A percentile compares a stretch with the other conserved stretches of the same genome.
phyloP scores from a whole-genome alignment of 352 stramenopile genomes.

The Phytophthora fragariaefolia region DNA sequence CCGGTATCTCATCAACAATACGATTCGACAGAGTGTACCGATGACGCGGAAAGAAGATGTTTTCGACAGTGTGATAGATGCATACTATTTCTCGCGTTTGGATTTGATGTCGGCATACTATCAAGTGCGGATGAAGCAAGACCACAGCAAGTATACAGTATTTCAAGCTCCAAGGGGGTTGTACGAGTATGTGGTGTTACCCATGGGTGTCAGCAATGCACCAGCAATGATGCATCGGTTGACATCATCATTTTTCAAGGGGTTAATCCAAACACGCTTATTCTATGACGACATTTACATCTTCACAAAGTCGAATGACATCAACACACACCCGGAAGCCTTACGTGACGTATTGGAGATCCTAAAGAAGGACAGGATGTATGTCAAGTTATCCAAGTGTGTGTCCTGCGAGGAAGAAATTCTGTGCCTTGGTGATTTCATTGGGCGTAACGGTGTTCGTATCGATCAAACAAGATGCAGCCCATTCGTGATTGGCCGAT shows the following conservation, averaged over 20 bases:
- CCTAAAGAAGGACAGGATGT: slow-evolving; percentile 7
- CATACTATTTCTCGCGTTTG: no score
- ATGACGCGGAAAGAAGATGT: no score
- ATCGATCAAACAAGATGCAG: slow-evolving; percentile 23
- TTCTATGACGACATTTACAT: no score
- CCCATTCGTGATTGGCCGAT: slow-evolving; percentile 24
- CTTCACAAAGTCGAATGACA: no score
- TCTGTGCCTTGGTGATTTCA: slow-evolving; percentile 27
- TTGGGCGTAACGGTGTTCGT: slow-evolving; percentile 20
- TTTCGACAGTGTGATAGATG: no score
- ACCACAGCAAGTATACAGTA: no score
- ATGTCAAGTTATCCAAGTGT: slow-evolving; percentile 36
- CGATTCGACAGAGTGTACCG: no score
- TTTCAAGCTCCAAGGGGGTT: slow-evolving; percentile 24
- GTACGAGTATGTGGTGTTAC: slow-evolving; percentile 15
- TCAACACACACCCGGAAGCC: background rate
- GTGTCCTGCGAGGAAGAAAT: slow-evolving; percentile 32
- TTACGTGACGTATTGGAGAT: background rate
- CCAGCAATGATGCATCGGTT: background rate
- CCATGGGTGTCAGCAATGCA: background rate
- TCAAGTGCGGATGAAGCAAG: no score
- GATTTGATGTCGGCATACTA: no score
- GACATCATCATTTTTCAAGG: no score
- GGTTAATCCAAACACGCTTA: no score
- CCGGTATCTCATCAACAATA: no score